These are phyloP conservation scores for Saccharomyces mikatae DNA, from an alignment of 805 yeast species.

Conservation along the genomic window DNA sequence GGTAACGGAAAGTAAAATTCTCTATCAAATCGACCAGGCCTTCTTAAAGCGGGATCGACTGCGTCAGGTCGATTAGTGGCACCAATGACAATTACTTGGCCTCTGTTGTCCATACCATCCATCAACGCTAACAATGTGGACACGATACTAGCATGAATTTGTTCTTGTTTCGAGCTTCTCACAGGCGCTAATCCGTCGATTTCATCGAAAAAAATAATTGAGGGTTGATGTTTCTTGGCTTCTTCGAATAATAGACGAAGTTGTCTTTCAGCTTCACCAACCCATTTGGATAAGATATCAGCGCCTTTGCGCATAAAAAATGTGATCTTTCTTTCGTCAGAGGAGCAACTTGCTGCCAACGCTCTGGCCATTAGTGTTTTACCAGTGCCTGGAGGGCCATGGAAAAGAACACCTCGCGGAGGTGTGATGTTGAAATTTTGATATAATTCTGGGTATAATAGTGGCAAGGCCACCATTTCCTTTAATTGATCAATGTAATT, in stretches of 20 bases:
- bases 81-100: constrained; percentile 96
- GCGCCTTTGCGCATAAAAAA: constrained; percentile 99
- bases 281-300: constrained; percentile 95
- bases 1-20: constrained; percentile 96
- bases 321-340: constrained; percentile 77
- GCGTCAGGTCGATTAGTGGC: constrained; percentile 98
- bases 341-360: constrained; percentile 87
- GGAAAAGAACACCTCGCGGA: constrained; percentile 94
- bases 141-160: constrained; percentile 94
- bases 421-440: constrained; percentile 87
- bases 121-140: constrained; percentile 88
- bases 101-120: constrained; percentile 99
- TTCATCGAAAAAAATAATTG: constrained; percentile 94
- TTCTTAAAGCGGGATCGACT: constrained; percentile 92
- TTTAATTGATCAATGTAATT: constrained; percentile 85
- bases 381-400: constrained; percentile 99
- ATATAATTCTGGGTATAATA: constrained; percentile 88
- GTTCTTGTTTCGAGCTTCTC: constrained; percentile 94
- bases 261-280: constrained; percentile 97
- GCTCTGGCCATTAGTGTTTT: constrained; percentile 97
- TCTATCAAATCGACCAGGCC: constrained; percentile 96
- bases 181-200: constrained; percentile 98
- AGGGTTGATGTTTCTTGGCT: constrained; percentile 91
- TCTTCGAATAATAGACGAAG: constrained; percentile 85
- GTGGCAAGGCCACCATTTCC: constrained; percentile 93